Evolutionary conservation across 495 filamentous ascomycete genomes (phyloP).

Genomic region (Extremus antarcticus): DNA sequence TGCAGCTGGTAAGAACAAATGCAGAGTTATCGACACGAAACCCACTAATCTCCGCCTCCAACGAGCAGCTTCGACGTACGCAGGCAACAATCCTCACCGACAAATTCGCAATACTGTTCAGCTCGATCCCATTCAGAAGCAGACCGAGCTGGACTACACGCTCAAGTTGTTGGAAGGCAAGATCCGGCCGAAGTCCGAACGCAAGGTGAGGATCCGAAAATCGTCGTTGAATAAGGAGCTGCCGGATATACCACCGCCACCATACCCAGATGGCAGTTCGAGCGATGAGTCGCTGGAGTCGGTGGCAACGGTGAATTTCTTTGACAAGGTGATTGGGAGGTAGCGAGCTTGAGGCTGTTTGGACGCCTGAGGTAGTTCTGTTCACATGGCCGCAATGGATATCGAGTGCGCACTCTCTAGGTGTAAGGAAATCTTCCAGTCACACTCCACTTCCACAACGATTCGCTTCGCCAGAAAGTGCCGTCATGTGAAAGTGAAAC

Average conservation of each 20-base stretch:
- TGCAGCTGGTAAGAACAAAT: too few relatives aligned
- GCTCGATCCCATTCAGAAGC: neutral
- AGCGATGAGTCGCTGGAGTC: neutral
- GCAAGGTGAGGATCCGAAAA: neutral
- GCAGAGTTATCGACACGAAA: too few relatives aligned
- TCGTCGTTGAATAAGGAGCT: neutral
- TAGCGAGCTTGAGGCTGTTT: neutral
- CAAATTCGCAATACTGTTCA: neutral
- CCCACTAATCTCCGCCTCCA: neutral
- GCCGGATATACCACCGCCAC: neutral
- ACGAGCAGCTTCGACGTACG: neutral
- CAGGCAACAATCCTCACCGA: neutral
- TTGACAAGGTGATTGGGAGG: neutral
- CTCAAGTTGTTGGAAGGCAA: neutral
- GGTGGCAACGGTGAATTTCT: slow-evolving; percentile 1
- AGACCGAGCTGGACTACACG: neutral
- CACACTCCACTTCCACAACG: too few relatives aligned
- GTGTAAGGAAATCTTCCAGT: too few relatives aligned
- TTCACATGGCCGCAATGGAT: too few relatives aligned
- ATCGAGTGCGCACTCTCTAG: too few relatives aligned
- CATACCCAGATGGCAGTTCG: neutral
- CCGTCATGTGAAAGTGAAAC: too few relatives aligned
- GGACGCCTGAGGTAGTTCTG: too few relatives aligned
- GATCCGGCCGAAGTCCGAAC: neutral
- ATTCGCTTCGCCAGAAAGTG: too few relatives aligned